Conservation (phyloP, 2,329 filamentous ascomycete species). For the Akanthomyces dipterigenus region DNA sequence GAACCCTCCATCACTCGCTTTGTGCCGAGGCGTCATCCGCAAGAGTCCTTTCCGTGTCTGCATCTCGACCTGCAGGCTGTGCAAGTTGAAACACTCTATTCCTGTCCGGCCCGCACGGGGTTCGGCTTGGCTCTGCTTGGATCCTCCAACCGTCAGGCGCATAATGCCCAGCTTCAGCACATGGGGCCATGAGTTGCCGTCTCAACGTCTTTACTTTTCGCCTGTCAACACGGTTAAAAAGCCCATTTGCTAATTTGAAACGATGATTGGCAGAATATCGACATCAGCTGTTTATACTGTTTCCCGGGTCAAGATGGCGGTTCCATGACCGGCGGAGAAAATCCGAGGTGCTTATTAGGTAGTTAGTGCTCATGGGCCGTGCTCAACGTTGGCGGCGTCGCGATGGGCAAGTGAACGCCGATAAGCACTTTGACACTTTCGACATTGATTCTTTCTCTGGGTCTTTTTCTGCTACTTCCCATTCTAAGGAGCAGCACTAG, state of each 20-base stretch:
- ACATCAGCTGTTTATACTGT: not conserved
- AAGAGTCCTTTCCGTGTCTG: not conserved
- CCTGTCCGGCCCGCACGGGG: not conserved
- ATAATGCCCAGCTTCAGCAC: not conserved
- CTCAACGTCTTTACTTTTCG: not conserved
- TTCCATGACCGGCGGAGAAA: not conserved
- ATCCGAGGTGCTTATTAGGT: too few species aligned
- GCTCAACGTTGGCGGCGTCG: too few species aligned
- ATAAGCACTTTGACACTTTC: too few species aligned
- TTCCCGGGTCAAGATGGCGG: not conserved
- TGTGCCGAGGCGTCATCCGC: not conserved
- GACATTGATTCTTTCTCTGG: not conserved
- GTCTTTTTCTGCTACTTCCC: not conserved
- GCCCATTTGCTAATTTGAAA: not conserved
- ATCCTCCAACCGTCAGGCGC: not conserved
- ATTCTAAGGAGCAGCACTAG: too few species aligned
- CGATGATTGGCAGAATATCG: not conserved
- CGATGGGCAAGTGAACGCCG: too few species aligned
- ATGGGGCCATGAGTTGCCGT: not conserved
- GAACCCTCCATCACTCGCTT: not conserved
- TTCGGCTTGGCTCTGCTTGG: not conserved
- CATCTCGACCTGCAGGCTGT: not conserved
- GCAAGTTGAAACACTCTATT: slow-evolving; percentile 7
- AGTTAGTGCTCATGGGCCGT: too few species aligned
- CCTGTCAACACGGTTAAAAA: not conserved